Base-by-base conservation (phyloP, 495 filamentous ascomycete species). In the Aspergillus carlsbadensis region DNA sequence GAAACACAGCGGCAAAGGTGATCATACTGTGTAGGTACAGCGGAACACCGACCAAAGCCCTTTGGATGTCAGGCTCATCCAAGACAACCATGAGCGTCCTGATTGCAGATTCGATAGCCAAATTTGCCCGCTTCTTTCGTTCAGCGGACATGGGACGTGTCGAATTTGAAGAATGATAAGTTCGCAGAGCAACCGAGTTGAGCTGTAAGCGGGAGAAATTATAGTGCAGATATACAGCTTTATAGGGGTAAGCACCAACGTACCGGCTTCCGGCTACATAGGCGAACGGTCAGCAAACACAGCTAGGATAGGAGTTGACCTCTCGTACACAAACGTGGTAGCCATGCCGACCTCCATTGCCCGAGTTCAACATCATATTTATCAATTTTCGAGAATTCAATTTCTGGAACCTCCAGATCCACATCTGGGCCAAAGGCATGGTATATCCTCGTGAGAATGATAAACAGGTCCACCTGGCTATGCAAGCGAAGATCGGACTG, bases 401-500 rank as follows among this genome's bases (percentile, higher is more conserved):
- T 72, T 51, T 78, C 75, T 18, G 73, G 70, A 18, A 84, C 76
- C 45, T 77, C 76, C 22, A 81, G 60, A 20, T 83, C 81, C 5
- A 78, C 70, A 64, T 85, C 82, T 2, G 80, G 76, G n/a, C 82
- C 82, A 56, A 84, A 84, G 34, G 73, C 69, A 56, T 84, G 73
- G 56, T 83, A 83, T 44, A 82, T 79, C 31, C 76, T 72, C 20
- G 79, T 83, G 29, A 86, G 71, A 48, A 84, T 78, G 20, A 79
- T 78, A 62, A 86, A 84, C 33, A 86, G 50, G 39, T 82, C 78
- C 20, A 86, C 81, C 59, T 86, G 83, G 34, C 78, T 79, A 20
- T 80, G 73, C 11, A 86, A 60, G 48, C 83, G 72, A 44, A 78
- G 66, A 57, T 86, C 82, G 3, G 71, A 73, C 52, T 81, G 78